Evolutionary conservation across 257 asterid genomes (phyloP), one percentile per base, ranked within the genome.

Genomic region (Solanum bulbocastanum): DNA sequence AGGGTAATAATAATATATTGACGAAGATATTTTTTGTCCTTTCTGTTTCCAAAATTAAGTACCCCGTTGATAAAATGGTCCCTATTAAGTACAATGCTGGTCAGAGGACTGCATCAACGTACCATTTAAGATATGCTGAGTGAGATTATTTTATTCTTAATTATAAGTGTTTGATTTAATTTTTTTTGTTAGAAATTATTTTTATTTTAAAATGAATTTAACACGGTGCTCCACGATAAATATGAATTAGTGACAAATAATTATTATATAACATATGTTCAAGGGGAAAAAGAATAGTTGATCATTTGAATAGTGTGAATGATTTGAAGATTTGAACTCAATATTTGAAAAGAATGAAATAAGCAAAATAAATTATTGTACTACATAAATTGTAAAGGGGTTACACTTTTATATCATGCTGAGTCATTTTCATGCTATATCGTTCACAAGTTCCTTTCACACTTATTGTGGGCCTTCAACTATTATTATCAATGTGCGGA

Each of bases 81-180:
- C 62, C n/a, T 6, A 52, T 52, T 18, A 52, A 52, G 23, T 52
- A 52, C 10, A n/a, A n/a, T 18, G 62, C n/a, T 6, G 62, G n/a
- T 52, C 6, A 1, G 10, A 56, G 10, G n/a, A 56, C 10, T 52
- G 23, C 62, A 52, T 52, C 62, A 52, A 52, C 62, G 62, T 2
- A 52, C 4, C 62, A 52, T 52, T 18, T 52, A 16, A 5, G 4
- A 52, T 16, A 16, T 52, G 3, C 0, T 1, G 62, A 16, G 22
- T 52, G 23, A 16, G 0, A 18, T 52, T 52, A 0, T 5, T 16
- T 52, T 52, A 0, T 18, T 52, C 18, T 52, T 52, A 16, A 52
- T 52, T 18, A 2, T 52, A 49, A 49, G 1, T 1, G 10, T 56
- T 0, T 46, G 3, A 46, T 14, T 18, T 56, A 2, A 16, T 0